phyloP scores from a whole-genome alignment of 2,329 filamentous ascomycete species.

The Calonectria montana region DNA sequence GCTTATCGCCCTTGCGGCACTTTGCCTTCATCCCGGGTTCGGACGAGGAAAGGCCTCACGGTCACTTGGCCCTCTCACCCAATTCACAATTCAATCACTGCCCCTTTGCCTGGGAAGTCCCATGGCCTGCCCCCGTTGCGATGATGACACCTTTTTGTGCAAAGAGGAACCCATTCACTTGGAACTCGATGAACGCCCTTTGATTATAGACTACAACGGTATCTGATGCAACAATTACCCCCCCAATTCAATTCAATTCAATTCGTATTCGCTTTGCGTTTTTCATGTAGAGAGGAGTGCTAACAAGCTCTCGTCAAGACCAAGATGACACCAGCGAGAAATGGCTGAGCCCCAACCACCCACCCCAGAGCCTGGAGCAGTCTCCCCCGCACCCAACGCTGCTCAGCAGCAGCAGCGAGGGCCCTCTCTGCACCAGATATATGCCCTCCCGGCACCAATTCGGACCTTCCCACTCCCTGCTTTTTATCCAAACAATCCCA shows the following conservation, averaged over 20 bases:
- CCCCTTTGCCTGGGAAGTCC: not conserved
- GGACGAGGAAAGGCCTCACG: not conserved
- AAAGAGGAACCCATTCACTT: slow-evolving; percentile 69
- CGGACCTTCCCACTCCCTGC: slow-evolving; percentile 85
- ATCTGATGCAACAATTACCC: slow-evolving; percentile 74
- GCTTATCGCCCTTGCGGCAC: slow-evolving; percentile 8
- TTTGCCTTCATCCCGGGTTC: not conserved
- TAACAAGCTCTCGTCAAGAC: slow-evolving; percentile 45
- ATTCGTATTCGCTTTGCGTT: not conserved
- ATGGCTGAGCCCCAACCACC: slow-evolving; percentile 56
- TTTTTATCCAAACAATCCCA: slow-evolving; percentile 91
- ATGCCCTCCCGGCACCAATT: slow-evolving; percentile 83
- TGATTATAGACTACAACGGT: slow-evolving; percentile 93
- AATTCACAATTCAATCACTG: not conserved
- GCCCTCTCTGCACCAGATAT: slow-evolving; percentile 75
- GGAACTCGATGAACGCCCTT: slow-evolving; percentile 71
- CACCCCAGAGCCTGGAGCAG: slow-evolving; percentile 35
- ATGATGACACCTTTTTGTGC: slow-evolving; percentile 73
- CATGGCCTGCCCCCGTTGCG: slow-evolving; percentile 43
- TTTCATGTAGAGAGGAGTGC: not conserved
- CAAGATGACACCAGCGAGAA: slow-evolving; percentile 59
- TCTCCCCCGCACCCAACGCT: slow-evolving; percentile 34
- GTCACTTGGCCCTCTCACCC: not conserved
- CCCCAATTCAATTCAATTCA: not conserved
- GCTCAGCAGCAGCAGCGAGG: slow-evolving; percentile 46